Conservation (phyloP, 2,329 filamentous ascomycete genomes). For the Didymella lethalis region DNA sequence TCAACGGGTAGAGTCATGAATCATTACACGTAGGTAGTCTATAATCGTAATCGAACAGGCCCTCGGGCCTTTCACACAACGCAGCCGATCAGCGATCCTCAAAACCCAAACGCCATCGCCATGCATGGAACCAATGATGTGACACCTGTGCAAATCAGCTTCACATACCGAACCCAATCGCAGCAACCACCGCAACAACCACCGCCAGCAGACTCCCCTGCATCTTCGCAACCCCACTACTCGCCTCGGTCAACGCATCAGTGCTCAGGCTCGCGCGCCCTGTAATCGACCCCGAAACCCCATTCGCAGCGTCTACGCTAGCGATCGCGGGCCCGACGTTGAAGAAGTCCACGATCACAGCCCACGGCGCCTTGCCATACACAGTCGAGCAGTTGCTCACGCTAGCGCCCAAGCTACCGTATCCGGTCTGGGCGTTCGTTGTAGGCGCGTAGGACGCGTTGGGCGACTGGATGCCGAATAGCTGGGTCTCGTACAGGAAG, state of each 20-base stretch:
- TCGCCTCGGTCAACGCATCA: conserved; percentile 26
- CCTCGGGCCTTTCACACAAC: neutral
- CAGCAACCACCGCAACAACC: conserved; percentile 41
- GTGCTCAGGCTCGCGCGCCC: conserved; percentile 39
- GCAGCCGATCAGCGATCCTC: neutral
- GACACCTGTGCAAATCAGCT: neutral
- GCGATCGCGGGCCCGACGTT: conserved; percentile 74
- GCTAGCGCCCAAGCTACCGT: conserved; percentile 59
- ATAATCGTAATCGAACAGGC: neutral
- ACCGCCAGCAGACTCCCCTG: conserved; percentile 40
- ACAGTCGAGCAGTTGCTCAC: conserved; percentile 57
- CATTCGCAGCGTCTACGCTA: conserved; percentile 76
- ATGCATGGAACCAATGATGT: conserved; percentile 1
- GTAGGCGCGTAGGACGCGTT: conserved; percentile 62
- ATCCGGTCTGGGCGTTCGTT: conserved; percentile 71
- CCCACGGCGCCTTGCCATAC: conserved; percentile 73
- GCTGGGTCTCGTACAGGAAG: conserved; percentile 70
- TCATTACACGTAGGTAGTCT: neutral
- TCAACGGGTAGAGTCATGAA: neutral
- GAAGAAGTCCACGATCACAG: conserved; percentile 82
- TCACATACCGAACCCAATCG: conserved; percentile 37
- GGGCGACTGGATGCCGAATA: conserved; percentile 51
- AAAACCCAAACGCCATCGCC: conserved; percentile 16
- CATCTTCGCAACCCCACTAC: conserved; percentile 26
- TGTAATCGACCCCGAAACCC: conserved; percentile 48